These are phyloP conservation scores for Boletus vinaceobasis DNA, from an alignment of 768 basidiomycete genomes.

Conservation along the genomic window DNA sequence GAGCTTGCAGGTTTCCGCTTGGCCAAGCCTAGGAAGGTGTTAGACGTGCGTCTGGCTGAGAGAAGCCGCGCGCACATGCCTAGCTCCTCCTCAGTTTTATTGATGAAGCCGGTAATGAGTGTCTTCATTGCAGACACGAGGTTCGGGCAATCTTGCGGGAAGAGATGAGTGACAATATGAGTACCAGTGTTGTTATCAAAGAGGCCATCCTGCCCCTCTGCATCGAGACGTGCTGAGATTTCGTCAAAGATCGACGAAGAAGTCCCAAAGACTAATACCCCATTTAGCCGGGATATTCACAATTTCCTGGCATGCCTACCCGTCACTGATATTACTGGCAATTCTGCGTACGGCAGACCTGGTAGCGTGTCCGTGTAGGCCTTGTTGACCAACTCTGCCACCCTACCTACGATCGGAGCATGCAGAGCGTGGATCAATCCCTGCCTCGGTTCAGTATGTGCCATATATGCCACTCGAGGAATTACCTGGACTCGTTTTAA, in stretches of 20 bases:
- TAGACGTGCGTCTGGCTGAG: not conserved
- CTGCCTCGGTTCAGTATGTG: slow-evolving; percentile 28
- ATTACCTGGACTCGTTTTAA: slow-evolving; percentile 52
- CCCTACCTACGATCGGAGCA: slow-evolving; percentile 42
- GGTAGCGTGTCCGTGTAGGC: slow-evolving; percentile 47
- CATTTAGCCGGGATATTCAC: slow-evolving; percentile 1
- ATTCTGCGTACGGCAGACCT: slow-evolving; percentile 56
- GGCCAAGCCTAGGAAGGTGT: slow-evolving; percentile 27
- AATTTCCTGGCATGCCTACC: slow-evolving; percentile 35
- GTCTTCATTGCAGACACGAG: slow-evolving; percentile 51
- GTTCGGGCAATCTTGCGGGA: slow-evolving; percentile 56
- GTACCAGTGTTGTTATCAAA: slow-evolving; percentile 15
- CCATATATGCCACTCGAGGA: slow-evolving; percentile 10
- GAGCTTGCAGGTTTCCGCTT: slow-evolving; percentile 50
- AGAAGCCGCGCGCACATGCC: slow-evolving; percentile 24
- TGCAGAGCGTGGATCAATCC: slow-evolving; percentile 46
- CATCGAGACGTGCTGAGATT: slow-evolving; percentile 37
- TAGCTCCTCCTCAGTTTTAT: slow-evolving; percentile 31
- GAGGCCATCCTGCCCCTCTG: slow-evolving; percentile 21
- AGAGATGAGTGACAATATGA: slow-evolving; percentile 46
- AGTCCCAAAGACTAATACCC: slow-evolving; percentile 39
- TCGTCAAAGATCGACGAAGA: slow-evolving; percentile 47
- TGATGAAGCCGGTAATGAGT: slow-evolving; percentile 52
- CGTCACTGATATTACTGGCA: slow-evolving; percentile 57
- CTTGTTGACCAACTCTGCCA: slow-evolving; percentile 41